Conservation (phyloP, 495 filamentous ascomycete species). For the Aspergillus saccharolyticus region DNA sequence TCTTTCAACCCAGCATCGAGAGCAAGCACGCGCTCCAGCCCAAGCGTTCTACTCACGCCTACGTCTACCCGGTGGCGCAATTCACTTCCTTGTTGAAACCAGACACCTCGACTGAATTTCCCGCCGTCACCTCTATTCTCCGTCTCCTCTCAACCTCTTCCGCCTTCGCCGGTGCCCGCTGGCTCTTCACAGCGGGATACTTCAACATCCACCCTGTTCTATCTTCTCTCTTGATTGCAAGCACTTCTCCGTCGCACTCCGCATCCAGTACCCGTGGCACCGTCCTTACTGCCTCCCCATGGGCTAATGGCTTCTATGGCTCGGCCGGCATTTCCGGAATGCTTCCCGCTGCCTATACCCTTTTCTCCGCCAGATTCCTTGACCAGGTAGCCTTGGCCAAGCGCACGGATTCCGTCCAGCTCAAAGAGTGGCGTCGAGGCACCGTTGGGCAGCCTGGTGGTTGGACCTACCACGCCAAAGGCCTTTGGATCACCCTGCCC, state of each 20-base stretch:
- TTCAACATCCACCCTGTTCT: constrained; percentile 90
- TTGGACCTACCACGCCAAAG: constrained; percentile 99
- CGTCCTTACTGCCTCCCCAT: constrained; percentile 88
- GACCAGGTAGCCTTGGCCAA: constrained; percentile 55
- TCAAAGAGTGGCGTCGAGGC: constrained; percentile 87
- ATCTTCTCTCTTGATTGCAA: constrained; percentile 70
- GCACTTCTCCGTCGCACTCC: constrained; percentile 32
- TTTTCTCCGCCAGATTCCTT: constrained; percentile 78
- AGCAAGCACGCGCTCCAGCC: constrained; percentile 25
- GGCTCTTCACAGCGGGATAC: constrained; percentile 97
- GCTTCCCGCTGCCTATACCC: constrained; percentile 85
- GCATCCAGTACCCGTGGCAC: constrained; percentile 56
- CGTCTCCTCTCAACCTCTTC: constrained; percentile 52
- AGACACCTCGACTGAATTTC: constrained; percentile 83
- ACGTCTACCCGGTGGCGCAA: constrained; percentile 77
- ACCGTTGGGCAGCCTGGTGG: constrained; percentile 72
- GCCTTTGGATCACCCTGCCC: constrained; percentile 82
- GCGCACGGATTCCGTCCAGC: constrained; percentile 57
- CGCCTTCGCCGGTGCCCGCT: constrained; percentile 60
- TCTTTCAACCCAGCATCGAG: constrained; percentile 50
- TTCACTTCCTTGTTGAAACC: constrained; percentile 76
- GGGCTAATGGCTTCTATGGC: constrained; percentile 93
- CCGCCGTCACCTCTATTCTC: constrained; percentile 69
- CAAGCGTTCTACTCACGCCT: constrained; percentile 53
- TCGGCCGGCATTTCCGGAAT: constrained; percentile 84